A percentile compares a stretch with the other conserved stretches of the same genome.
These are phyloP conservation scores for Penicillium sp. DNA, from an alignment of 2,329 filamentous ascomycete genomes.

Conservation along the genomic window DNA sequence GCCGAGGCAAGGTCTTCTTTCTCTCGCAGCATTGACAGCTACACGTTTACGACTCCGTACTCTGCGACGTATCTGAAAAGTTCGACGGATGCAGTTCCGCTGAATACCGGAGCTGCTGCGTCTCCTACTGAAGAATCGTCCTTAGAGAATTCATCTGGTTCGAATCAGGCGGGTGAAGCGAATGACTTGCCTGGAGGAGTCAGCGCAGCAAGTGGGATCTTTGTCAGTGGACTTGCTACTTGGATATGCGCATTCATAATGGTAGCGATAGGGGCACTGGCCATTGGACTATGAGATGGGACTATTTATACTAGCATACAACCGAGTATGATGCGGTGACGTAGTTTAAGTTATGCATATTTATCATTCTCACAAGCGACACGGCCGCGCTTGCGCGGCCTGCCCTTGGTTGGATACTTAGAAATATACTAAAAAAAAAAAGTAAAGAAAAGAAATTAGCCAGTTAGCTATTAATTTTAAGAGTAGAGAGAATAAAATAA, in stretches of 20 bases:
- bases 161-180: background rate
- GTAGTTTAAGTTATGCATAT: no score
- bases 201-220: background rate
- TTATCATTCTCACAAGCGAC: no score
- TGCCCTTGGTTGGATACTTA: no score
- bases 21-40: background rate
- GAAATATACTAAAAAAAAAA: no score
- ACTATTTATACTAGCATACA: background rate
- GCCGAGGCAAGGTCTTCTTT: conserved; percentile 10
- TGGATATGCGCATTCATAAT: conserved; percentile 2
- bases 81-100: conserved; percentile 8
- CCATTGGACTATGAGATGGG: conserved; percentile 13
- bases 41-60: conserved; percentile 10
- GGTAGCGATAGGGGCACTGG: conserved; percentile 11
- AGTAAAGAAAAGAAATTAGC: no score
- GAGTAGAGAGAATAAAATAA: no score
- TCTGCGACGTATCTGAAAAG: conserved; percentile 14
- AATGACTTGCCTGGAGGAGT: background rate
- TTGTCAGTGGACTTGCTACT: background rate
- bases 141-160: no score
- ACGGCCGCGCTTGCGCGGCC: no score
- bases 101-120: conserved; percentile 1
- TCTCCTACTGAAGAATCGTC: background rate
- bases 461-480: no score
- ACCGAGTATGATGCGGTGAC: no score